phyloP scores from a whole-genome alignment of 768 basidiomycete species.

The Suillus sp. region DNA sequence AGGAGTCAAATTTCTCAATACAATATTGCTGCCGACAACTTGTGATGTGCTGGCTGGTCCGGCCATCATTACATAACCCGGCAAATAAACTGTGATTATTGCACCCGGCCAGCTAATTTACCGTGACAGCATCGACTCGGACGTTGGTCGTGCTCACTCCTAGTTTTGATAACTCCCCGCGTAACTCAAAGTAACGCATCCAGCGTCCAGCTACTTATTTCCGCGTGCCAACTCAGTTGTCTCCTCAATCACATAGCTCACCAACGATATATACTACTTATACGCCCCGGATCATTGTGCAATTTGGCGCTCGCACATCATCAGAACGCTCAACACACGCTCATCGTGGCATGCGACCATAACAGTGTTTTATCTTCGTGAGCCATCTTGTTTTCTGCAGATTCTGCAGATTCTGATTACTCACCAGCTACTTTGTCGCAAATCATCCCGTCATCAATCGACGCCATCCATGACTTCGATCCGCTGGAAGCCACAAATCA shows the following conservation, averaged over 20 bases:
- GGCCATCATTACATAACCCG: neutral
- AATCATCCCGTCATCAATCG: neutral
- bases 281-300: neutral
- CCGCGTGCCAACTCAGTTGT: neutral
- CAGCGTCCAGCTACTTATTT: neutral
- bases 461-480: constrained; percentile 25
- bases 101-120: neutral
- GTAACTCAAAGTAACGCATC: neutral
- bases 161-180: neutral
- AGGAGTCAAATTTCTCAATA: neutral
- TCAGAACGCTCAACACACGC: neutral
- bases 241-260: neutral
- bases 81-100: neutral
- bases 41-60: neutral
- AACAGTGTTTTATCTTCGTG: neutral
- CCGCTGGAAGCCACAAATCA: constrained; percentile 58
- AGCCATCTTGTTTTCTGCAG: neutral
- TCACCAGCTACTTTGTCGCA: neutral
- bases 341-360: constrained; percentile 7
- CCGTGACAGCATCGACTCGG: constrained; percentile 1
- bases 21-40: neutral
- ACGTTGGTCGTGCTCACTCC: constrained; percentile 2
- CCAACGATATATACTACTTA: neutral
- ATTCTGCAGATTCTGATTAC: neutral
- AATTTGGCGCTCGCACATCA: constrained; percentile 7